These are phyloP conservation scores for Aschersonia sp. DNA, from an alignment of 2,329 filamentous ascomycete species.

Conservation along the genomic window DNA sequence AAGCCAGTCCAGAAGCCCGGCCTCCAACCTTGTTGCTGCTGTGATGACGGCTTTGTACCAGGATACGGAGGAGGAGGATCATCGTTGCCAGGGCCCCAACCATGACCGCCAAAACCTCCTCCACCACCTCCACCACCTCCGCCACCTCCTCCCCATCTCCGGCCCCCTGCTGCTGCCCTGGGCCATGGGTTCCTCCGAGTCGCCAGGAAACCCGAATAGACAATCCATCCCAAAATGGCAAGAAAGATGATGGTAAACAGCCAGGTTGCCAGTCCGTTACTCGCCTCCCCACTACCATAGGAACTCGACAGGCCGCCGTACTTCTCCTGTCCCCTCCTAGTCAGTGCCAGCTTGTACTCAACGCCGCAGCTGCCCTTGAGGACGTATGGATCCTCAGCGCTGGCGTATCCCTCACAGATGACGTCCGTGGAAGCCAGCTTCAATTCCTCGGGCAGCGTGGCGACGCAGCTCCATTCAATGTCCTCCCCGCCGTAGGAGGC, in stretches of 20 bases:
- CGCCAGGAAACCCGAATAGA: conserved; percentile 36
- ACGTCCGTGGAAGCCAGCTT: conserved; percentile 78
- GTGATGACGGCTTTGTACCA: conserved; percentile 19
- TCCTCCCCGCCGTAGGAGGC: conserved; percentile 66
- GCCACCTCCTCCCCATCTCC: conserved; percentile 18
- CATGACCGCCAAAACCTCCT: conserved; percentile 21
- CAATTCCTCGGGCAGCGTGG: conserved; percentile 43
- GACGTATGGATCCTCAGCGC: conserved; percentile 67
- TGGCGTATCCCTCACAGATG: conserved; percentile 76
- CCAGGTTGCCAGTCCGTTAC: conserved; percentile 18
- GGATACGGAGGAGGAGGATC: conserved; percentile 36
- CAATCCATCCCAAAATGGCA: conserved; percentile 43
- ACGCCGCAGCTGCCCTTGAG: conserved; percentile 86
- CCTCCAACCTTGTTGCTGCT: conserved; percentile 37
- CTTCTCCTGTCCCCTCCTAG: conserved; percentile 56
- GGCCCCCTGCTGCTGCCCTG: conserved; percentile 14
- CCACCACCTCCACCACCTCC: conserved; percentile 15
- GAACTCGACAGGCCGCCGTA: conserved; percentile 35
- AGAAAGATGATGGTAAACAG: conserved; percentile 51
- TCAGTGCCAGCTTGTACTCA: conserved; percentile 72
- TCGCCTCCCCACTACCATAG: too few relatives aligned
- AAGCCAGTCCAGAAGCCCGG: conserved; percentile 64
- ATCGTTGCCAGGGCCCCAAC: conserved; percentile 23
- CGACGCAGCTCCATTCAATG: conserved; percentile 80
- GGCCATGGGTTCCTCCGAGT: conserved; percentile 5